Conservation (phyloP, 805 yeast genomes). For the Candida ulmi region DNA sequence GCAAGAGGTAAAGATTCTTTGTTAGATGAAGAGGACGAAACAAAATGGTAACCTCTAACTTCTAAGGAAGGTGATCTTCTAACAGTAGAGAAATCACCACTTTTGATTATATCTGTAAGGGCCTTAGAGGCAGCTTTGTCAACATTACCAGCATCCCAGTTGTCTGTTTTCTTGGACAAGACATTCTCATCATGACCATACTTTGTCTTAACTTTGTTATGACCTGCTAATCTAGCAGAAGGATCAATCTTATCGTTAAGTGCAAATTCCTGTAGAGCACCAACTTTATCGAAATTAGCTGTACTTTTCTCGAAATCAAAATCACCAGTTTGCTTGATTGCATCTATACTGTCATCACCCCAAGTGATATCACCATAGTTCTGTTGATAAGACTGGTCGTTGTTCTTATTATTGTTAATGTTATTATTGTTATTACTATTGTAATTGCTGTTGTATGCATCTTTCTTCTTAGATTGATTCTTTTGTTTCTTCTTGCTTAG, state of each 20-base stretch:
- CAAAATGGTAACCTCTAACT: slow-evolving; percentile 10
- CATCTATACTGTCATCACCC: slow-evolving; percentile 37
- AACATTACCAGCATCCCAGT: slow-evolving; percentile 1
- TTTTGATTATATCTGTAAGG: background rate
- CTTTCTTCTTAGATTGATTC: slow-evolving; percentile 7
- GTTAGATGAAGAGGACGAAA: slow-evolving; percentile 5
- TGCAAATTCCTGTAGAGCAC: slow-evolving; percentile 74
- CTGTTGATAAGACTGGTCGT: too few species aligned
- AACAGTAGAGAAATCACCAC: slow-evolving; percentile 11
- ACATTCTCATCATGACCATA: slow-evolving; percentile 74
- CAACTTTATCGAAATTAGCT: slow-evolving; percentile 72
- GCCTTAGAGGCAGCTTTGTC: slow-evolving; percentile 1
- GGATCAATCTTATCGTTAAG: slow-evolving; percentile 57
- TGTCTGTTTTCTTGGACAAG: slow-evolving; percentile 3
- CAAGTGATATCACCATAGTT: slow-evolving; percentile 35
- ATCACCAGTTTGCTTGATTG: slow-evolving; percentile 49
- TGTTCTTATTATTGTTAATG: too few species aligned
- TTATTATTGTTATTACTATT: slow-evolving; percentile 15
- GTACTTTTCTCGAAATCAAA: slow-evolving; percentile 84
- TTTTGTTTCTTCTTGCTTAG: slow-evolving; percentile 18
- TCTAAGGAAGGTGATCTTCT: slow-evolving; percentile 12
- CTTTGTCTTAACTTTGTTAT: slow-evolving; percentile 52
- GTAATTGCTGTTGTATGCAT: slow-evolving; percentile 10
- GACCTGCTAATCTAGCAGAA: slow-evolving; percentile 63
- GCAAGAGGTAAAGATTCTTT: slow-evolving; percentile 48